These are phyloP conservation scores for Hamamelis virginiana DNA, from an alignment of 164 flowering plant genomes.

Conservation along the genomic window DNA sequence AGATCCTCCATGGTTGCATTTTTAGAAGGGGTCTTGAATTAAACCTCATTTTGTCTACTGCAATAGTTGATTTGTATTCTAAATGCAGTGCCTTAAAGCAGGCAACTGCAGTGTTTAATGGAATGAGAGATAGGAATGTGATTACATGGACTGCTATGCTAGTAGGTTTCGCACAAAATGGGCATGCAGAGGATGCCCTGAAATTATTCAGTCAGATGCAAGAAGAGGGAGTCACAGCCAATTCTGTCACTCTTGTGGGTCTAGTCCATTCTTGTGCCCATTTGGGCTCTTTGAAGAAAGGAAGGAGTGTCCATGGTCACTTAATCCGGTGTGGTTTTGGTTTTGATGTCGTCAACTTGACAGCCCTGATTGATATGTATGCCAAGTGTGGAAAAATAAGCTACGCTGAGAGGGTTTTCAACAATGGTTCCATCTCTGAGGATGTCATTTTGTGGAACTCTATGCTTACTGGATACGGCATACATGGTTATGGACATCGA, in stretches of 20 bases:
- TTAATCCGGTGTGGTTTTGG: slow-evolving; percentile 21
- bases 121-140: slow-evolving; percentile 39
- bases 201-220: slow-evolving; percentile 34
- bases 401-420: slow-evolving; percentile 34
- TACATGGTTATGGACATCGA: slow-evolving; percentile 36
- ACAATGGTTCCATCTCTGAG: slow-evolving; percentile 8
- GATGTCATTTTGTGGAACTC: slow-evolving; percentile 45
- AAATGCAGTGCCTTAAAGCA: slow-evolving; percentile 35
- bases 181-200: slow-evolving; percentile 42
- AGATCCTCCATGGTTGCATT: slow-evolving; percentile 35
- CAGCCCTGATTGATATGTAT: slow-evolving; percentile 41
- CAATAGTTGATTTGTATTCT: slow-evolving; percentile 44
- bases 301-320: slow-evolving; percentile 37
- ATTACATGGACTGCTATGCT: slow-evolving; percentile 48
- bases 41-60: slow-evolving; percentile 34
- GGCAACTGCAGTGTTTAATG: slow-evolving; percentile 31
- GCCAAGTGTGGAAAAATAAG: slow-evolving; percentile 41
- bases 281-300: slow-evolving; percentile 37
- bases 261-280: slow-evolving; percentile 41
- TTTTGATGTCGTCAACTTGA: slow-evolving; percentile 25
- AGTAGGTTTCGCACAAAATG: slow-evolving; percentile 49
- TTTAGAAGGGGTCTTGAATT: slow-evolving; percentile 31
- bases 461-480: slow-evolving; percentile 40
- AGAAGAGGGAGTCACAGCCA: slow-evolving; percentile 32
- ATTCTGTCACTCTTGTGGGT: slow-evolving; percentile 39